Evolutionary conservation across 1,284 basidiomycete genomes (phyloP).

Genomic region (Austropuccinia psidii): DNA sequence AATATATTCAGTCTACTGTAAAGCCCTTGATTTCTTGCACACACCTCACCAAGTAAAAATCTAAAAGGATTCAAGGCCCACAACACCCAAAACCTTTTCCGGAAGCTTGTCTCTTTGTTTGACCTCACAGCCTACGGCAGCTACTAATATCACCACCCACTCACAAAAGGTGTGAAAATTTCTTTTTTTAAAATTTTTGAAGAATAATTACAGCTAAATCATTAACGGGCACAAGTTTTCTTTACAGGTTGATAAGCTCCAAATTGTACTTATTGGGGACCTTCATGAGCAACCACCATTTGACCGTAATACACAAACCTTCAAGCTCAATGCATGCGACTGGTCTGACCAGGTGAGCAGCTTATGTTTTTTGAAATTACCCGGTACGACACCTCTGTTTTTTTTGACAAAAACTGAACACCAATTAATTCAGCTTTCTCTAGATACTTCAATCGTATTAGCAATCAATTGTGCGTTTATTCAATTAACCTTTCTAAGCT

Average conservation of each 20-base stretch:
- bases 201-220: no score
- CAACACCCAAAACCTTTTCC: no score
- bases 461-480: constrained; percentile 61
- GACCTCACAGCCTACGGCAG: no score
- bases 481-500: constrained; percentile 39
- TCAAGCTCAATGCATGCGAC: constrained; percentile 74
- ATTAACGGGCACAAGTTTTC: no score
- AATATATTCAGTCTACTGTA: constrained; percentile 33
- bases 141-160: no score
- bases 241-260: constrained; percentile 78
- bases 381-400: neutral
- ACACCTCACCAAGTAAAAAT: neutral
- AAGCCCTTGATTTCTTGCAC: constrained; percentile 25
- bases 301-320: constrained; percentile 77
- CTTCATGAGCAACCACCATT: constrained; percentile 89
- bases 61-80: neutral
- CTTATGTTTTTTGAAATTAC: constrained; percentile 15
- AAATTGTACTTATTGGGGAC: constrained; percentile 89
- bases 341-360: constrained; percentile 79
- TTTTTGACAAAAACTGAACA: no score
- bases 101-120: no score
- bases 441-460: constrained; percentile 67
- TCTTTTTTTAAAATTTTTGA: no score
- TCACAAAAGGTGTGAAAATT: no score
- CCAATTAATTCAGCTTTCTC: constrained; percentile 58